Evolutionary conservation across 805 yeast genomes (phyloP).

Genomic region (Cyberlindnera suaveolens): DNA sequence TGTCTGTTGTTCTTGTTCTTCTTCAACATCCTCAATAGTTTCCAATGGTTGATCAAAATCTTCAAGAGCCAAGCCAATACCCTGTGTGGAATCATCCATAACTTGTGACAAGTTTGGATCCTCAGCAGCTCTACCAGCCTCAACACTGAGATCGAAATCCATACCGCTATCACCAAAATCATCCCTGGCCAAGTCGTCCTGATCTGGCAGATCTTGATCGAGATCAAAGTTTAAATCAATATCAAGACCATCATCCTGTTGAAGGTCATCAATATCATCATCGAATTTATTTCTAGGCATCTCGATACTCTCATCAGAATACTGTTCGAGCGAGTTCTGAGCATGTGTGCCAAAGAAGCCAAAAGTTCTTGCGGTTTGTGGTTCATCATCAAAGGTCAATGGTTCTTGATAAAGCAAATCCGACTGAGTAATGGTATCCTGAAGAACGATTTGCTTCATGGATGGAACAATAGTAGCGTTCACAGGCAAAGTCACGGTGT

Average conservation of each 20-base stretch:
- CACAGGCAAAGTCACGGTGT: conserved; percentile 50
- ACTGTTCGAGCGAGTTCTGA: conserved; percentile 18
- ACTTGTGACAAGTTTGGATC: conserved; percentile 16
- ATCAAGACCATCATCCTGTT: conserved; percentile 40
- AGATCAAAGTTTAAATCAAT: conserved; percentile 45
- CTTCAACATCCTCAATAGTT: conserved; percentile 15
- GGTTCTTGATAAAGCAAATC: conserved; percentile 69
- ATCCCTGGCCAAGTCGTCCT: conserved; percentile 2
- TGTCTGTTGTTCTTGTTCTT: conserved; percentile 6
- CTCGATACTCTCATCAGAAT: conserved; percentile 56
- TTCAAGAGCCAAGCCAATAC: conserved; percentile 10
- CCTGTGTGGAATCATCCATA: conserved; percentile 8
- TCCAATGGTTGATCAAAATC: conserved; percentile 15
- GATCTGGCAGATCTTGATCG: conserved; percentile 10
- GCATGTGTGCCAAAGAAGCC: conserved; percentile 15
- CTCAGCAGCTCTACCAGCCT: conserved; percentile 13
- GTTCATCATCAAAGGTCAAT: conserved; percentile 27
- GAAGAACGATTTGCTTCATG: conserved; percentile 53
- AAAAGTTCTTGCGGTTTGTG: conserved; percentile 10
- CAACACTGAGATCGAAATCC: conserved; percentile 30
- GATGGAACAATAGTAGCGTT: conserved; percentile 57
- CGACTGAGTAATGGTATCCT: conserved; percentile 73
- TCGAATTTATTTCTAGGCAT: conserved; percentile 45
- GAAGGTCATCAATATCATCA: conserved; percentile 24
- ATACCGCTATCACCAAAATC: conserved; percentile 14